These are phyloP conservation scores for Backusella mclennaniae DNA, from an alignment of 192 early-diverging fungal species.

Conservation along the genomic window DNA sequence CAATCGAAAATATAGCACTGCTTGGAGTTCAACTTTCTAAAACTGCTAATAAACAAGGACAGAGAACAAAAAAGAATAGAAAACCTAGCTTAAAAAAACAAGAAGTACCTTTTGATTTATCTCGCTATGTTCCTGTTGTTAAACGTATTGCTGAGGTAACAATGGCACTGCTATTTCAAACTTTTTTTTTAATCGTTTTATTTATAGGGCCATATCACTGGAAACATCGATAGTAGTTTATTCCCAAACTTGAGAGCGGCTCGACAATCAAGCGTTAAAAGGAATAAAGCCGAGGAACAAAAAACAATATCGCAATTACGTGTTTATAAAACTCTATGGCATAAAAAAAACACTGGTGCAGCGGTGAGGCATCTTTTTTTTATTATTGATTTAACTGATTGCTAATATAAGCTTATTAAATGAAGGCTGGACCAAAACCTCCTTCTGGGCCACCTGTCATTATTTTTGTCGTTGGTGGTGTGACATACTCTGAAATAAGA, in stretches of 20 bases:
- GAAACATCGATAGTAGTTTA: conserved; percentile 52
- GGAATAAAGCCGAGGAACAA: conserved; percentile 5
- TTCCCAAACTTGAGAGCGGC: conserved; percentile 69
- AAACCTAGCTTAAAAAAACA: conserved; percentile 54
- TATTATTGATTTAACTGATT: conserved; percentile 29
- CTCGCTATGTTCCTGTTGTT: conserved; percentile 73
- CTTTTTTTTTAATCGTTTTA: not conserved
- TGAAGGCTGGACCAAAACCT: conserved; percentile 34
- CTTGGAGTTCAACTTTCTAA: conserved; percentile 65
- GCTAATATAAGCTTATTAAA: conserved; percentile 20
- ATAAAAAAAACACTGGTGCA: conserved; percentile 29
- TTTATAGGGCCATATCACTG: conserved; percentile 47
- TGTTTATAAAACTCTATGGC: conserved; percentile 38
- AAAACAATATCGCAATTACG: conserved; percentile 26
- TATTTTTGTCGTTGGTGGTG: conserved; percentile 80
- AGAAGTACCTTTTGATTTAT: conserved; percentile 70
- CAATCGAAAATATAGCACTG: conserved; percentile 69
- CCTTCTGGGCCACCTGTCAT: conserved; percentile 49
- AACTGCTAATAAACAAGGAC: conserved; percentile 55
- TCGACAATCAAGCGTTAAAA: conserved; percentile 37
- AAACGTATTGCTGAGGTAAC: conserved; percentile 65
- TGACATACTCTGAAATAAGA: conserved; percentile 77
- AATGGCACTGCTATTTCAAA: not conserved
- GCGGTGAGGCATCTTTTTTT: conserved; percentile 23
- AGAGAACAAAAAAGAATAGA: conserved; percentile 52